phyloP scores from a whole-genome alignment of 768 basidiomycete genomes.

The Amanita brunnescens region DNA sequence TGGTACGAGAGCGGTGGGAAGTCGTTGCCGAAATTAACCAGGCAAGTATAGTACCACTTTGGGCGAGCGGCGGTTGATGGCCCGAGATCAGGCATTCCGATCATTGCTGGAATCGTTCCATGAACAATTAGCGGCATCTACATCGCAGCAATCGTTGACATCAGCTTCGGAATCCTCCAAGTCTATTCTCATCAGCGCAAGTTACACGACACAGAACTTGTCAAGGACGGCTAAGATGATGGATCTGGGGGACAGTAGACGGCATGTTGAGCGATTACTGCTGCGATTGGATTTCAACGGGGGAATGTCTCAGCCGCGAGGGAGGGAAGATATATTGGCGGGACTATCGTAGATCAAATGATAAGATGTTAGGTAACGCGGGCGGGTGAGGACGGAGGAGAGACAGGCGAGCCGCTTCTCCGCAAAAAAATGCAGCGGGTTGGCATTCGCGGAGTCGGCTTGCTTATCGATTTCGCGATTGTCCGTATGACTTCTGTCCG shows the following conservation, averaged over 20 bases:
- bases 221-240: constrained; percentile 40
- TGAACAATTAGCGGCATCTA: constrained; percentile 67
- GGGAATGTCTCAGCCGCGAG: constrained; percentile 47
- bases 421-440: constrained; percentile 1
- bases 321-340: constrained; percentile 23
- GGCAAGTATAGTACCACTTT: constrained; percentile 31
- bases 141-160: constrained; percentile 64
- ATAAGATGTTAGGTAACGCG: constrained; percentile 13
- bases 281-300: constrained; percentile 83
- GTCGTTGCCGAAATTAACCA: constrained; percentile 72
- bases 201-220: constrained; percentile 44
- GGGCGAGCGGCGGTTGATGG: not conserved
- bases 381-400: constrained; percentile 27
- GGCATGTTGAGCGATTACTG: constrained; percentile 77
- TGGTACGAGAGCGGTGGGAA: constrained; percentile 63
- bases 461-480: not conserved
- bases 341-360: constrained; percentile 46
- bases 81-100: constrained; percentile 56
- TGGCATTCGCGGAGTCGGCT: constrained; percentile 5
- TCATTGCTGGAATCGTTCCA: constrained; percentile 68
- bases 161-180: constrained; percentile 61
- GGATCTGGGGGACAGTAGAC: constrained; percentile 58
- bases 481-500: not conserved
- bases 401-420: too few relatives aligned
- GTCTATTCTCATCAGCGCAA: constrained; percentile 55